Evolutionary conservation across 345 rosid genomes (phyloP), one percentile per base, ranked within the genome.

Genomic region (Psidium friedrichsthalianum): DNA sequence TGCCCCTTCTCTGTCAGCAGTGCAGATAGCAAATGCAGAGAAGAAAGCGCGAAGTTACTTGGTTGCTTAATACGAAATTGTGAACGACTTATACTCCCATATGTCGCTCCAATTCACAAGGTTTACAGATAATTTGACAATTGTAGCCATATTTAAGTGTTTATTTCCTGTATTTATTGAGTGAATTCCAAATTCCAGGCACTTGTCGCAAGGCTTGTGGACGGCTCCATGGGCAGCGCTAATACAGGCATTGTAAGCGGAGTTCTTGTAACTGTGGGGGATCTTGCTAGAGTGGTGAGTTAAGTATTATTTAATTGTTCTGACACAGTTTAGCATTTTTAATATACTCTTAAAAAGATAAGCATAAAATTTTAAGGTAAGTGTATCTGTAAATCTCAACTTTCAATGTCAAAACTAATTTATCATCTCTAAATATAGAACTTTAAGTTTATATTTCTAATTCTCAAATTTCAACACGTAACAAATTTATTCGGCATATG

Each of bases 281-380:
- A 97, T 92, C 99, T 97, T 93, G 99, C 98, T 85, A 95, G 97
- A 91, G 99, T 96, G 98, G 99, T 97, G 89, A 86, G 98, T 93
- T 36, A 56, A 69, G 18, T 69, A 69, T 69, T 69, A 69, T 18
- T 32, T 69, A 32, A 69, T 22, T 69, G 24, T 69, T 69, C 78
- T 32, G 78, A 69, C 36, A 22, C n/a, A 3, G 24, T 64, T 22
- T 69, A 47, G 78, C 36, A 69, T 32, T 69, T 64, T 21, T 32
- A 21, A 69, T 69, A 8, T 69, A 8, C 44, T 69, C 47, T 69
- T 16, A 69, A 69, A 69, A 32, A 20, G 47, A 40, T 69, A 18
- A 32, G 56, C 78, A 32, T 69, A 69, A 42, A 69, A 69, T 69
- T 69, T 69, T 64, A 32, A 64, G 42, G 15, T 27, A 32, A 61